Conservation (phyloP, 2,329 filamentous ascomycete genomes). For the Paramyrothecium roridum region DNA sequence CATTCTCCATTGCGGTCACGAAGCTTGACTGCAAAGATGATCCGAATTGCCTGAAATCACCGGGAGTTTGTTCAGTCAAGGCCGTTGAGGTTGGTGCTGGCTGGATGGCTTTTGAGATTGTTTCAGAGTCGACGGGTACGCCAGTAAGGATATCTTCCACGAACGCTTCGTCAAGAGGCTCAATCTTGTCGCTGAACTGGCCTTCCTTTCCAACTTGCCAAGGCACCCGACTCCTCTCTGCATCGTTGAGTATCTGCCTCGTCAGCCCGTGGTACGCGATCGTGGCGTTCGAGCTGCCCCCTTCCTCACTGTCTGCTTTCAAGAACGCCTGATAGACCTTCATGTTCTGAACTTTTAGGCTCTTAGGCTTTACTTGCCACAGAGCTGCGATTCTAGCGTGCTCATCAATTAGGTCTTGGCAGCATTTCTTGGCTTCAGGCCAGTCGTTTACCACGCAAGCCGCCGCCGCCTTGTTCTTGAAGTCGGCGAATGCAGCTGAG, state of each 20-base stretch:
- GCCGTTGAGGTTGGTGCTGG: neutral
- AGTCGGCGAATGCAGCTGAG: conserved; percentile 9
- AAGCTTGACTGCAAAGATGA: conserved; percentile 3
- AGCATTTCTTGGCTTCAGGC: conserved; percentile 4
- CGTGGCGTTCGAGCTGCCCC: neutral
- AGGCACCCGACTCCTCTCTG: conserved; percentile 5
- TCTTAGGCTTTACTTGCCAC: conserved; percentile 5
- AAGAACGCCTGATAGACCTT: conserved; percentile 3
- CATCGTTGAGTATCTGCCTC: conserved; percentile 4
- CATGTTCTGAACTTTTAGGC: conserved; percentile 4
- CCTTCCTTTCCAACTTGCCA: conserved; percentile 8
- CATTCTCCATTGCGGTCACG: conserved; percentile 6
- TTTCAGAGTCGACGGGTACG: conserved; percentile 65
- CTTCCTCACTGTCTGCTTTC: conserved; percentile 2
- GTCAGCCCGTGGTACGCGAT: neutral
- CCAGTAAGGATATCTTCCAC: conserved; percentile 82
- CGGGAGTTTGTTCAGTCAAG: neutral
- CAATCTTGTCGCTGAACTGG: conserved; percentile 5
- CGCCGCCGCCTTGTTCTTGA: conserved; percentile 7
- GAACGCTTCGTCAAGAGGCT: conserved; percentile 40
- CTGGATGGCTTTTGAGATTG: conserved; percentile 46
- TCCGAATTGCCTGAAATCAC: conserved; percentile 5
- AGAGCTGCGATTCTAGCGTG: conserved; percentile 4
- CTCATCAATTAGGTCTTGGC: conserved; percentile 6
- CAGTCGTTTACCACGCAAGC: conserved; percentile 7